phyloP scores from a whole-genome alignment of 495 filamentous ascomycete genomes.

The Parachaetomium inaequale region DNA sequence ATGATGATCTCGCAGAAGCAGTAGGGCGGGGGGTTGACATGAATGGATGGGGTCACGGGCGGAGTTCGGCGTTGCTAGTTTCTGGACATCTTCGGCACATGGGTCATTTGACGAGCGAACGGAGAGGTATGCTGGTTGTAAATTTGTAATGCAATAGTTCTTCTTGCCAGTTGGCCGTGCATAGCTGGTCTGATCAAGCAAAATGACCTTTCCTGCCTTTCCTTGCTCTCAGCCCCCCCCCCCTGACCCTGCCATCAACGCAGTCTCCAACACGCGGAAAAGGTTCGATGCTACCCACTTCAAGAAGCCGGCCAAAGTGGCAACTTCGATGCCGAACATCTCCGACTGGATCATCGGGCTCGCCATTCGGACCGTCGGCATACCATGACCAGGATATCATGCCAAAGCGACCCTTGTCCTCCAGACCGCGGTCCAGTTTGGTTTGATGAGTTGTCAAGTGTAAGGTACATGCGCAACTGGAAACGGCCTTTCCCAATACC shows the following conservation, averaged over 20 bases:
- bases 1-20: conserved; percentile 46
- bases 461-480: too few relatives aligned
- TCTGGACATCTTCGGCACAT: background rate
- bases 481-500: too few relatives aligned
- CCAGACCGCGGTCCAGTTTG: background rate
- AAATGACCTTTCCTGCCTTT: background rate
- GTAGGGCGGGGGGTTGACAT: conserved; percentile 17
- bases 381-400: background rate
- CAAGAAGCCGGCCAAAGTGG: background rate
- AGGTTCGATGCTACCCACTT: background rate
- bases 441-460: background rate
- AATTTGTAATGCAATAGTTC: background rate
- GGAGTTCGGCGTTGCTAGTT: conserved; percentile 12
- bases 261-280: background rate
- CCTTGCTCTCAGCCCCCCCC: background rate
- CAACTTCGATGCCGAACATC: background rate
- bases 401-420: background rate
- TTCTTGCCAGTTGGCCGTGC: too few relatives aligned
- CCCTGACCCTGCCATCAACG: too few relatives aligned
- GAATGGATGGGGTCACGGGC: background rate
- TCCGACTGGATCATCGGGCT: background rate
- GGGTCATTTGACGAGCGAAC: background rate
- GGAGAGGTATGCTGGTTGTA: background rate
- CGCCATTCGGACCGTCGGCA: background rate
- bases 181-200: background rate